Base-by-base conservation (phyloP, 352 stramenopile genomes). In the Globisporangium ultimum region DNA sequence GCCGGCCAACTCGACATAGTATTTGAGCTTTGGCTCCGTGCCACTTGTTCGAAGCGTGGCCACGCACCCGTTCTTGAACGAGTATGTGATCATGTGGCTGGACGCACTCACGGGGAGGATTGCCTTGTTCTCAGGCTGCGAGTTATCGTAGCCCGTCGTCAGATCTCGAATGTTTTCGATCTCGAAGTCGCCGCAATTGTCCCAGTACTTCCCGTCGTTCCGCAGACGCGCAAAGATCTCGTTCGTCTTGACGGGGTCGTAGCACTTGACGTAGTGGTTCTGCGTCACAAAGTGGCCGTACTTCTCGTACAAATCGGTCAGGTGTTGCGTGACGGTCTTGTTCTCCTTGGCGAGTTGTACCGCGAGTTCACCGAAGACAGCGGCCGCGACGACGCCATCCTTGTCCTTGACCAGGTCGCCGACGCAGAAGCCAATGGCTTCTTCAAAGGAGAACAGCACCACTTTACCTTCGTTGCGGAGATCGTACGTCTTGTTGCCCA, bases 1-100 rank as follows among this genome's bases (percentile, higher is more conserved):
- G 20, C 84, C 87, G 21, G 83, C 81, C 13, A 93, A 71, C 79
- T 99, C 97, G 40, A 98, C 89, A 70, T 99, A 99, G 69, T 98
- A 99, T 77, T 99, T 99, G 60, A 99, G 97, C 76, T 99, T 99
- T 20, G 97, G 97, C 71, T 99, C 97, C 13, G 97, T 99, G 18
- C 97, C 97, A 69, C 95, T 99, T 38, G 96, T 98, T 61, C 97
- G 90, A 55, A 99, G 87, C 53, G 98, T 98, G 18, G 95, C 89
- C 46, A 98, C 91, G 65, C 90, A 97, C 52, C 97, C 96, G 76
- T 99, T 99, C 20, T 63, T 72, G 63, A 99, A 99, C 38, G 80
- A 83, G 72, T 98, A 97, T 28, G 96, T 98, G 69, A 99, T 97
- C 97, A 99, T 99, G 51, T 98, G 92, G 36, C 78, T 97, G 45